A percentile compares a stretch with the other conserved stretches of the same genome.
Conservation (phyloP, 1,284 basidiomycete species). For the Apiotrichum akiyoshidainum region DNA sequence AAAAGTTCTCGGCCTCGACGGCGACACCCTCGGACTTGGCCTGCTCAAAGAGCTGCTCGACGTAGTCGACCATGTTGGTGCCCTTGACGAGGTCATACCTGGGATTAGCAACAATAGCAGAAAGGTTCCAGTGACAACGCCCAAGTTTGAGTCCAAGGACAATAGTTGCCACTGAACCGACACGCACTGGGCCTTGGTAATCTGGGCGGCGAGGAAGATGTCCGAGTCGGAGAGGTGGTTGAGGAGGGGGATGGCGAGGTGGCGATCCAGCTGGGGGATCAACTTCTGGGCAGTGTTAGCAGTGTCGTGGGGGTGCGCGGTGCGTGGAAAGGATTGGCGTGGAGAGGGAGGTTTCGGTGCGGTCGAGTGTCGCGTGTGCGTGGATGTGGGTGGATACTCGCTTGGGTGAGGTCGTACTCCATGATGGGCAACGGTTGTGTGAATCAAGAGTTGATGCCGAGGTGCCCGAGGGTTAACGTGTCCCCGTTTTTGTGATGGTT, state of each 20-base stretch:
- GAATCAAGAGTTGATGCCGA: not conserved
- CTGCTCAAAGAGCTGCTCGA: conserved; percentile 72
- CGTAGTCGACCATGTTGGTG: conserved; percentile 95
- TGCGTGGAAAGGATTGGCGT: too few species aligned
- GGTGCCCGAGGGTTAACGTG: conserved; percentile 1
- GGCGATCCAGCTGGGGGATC: conserved; percentile 89
- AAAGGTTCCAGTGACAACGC: not conserved
- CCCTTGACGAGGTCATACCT: conserved; percentile 92
- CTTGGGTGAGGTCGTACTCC: conserved; percentile 78
- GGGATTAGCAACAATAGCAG: conserved; percentile 4
- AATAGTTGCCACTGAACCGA: not conserved
- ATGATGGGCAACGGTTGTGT: conserved; percentile 49
- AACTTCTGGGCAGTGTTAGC: conserved; percentile 61
- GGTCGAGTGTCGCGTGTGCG: not conserved
- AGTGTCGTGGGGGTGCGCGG: not conserved
- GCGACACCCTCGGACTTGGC: conserved; percentile 53
- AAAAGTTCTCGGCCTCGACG: conserved; percentile 59
- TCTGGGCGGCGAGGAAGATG: conserved; percentile 43
- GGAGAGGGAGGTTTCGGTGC: too few species aligned
- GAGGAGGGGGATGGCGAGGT: conserved; percentile 87
- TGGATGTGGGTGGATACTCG: conserved; percentile 22
- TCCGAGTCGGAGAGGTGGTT: conserved; percentile 67
- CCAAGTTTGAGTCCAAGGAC: not conserved
- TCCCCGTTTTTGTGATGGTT: conserved; percentile 9
- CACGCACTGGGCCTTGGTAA: conserved; percentile 49